Conservation (phyloP, 2,329 filamentous ascomycete genomes). For the Oidium heveae region DNA sequence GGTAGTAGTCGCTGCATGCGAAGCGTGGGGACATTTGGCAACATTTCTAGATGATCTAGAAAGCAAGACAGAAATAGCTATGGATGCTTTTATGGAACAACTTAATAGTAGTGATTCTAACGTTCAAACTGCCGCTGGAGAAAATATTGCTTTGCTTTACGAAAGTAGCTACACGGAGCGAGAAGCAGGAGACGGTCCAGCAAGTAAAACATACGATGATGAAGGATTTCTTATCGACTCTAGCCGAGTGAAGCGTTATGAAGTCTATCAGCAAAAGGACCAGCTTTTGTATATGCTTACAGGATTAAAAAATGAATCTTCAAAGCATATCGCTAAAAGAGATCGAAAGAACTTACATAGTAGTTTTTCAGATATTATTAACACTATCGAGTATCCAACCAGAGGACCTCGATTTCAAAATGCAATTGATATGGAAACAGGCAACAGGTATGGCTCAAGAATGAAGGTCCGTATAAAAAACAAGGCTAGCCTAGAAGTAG, state of each 20-base stretch:
- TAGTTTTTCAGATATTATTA: conserved; percentile 39
- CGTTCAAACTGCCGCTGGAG: conserved; percentile 44
- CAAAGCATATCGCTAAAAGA: conserved; percentile 36
- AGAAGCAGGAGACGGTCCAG: conserved; percentile 21
- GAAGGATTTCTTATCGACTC: conserved; percentile 14
- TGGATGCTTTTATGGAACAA: conserved; percentile 46
- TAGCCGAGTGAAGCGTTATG: conserved; percentile 35
- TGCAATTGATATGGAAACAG: conserved; percentile 33
- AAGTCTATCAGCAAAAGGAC: conserved; percentile 36
- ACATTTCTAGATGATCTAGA: conserved; percentile 41
- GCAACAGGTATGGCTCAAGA: conserved; percentile 33
- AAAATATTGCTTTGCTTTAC: conserved; percentile 46
- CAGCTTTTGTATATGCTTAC: conserved; percentile 33
- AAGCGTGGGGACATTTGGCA: conserved; percentile 44
- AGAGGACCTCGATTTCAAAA: conserved; percentile 41
- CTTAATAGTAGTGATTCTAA: conserved; percentile 33
- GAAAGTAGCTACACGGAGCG: conserved; percentile 30
- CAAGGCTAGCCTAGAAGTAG: conserved; percentile 34
- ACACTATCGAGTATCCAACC: conserved; percentile 38
- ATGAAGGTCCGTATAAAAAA: conserved; percentile 33
- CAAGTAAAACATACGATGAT: conserved; percentile 19
- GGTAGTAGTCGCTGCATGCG: conserved; percentile 37
- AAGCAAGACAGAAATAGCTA: conserved; percentile 33
- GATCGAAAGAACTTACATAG: conserved; percentile 40
- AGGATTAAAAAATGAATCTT: conserved; percentile 31